Evolutionary conservation across 148 eudicot species (phyloP), one percentile per base, ranked within the genome.

Genomic region (Chenopodium quinoa): DNA sequence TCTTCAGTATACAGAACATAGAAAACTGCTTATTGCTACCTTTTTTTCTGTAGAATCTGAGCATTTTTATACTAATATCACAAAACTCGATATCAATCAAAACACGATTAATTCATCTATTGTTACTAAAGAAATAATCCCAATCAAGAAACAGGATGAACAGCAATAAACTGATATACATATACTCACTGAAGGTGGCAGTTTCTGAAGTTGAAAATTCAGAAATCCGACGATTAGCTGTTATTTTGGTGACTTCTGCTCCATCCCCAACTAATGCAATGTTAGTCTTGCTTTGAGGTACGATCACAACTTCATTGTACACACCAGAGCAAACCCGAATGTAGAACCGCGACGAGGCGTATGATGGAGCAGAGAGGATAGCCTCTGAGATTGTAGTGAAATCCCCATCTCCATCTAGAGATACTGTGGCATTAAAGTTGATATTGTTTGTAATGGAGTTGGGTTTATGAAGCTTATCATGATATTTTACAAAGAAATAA

Each of bases 191-290:
- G 44, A 84, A 81, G 72, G 86, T 84, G 46, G 86, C 83, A 12
- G 84, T 50, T 2, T 84, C 84, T 0, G 84, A 81, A 7, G 86
- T 84, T 1, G 84, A 44, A 32, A 72, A 81, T 22, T 84, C 47
- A 52, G 86, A 81, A 64, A 32, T 63, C 4, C 78, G 83, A 25
- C 81, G 65, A 6, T 32, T 67, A 25, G 81, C 84, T 8, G 81
- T 84, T 52, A 84, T 65, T 58, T 66, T 84, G 12, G 86, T 84
- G 2, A 52, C 75, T 2, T 77, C 70, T 19, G 79, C 81, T 6
- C 86, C 86, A 73, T 84, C 86, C 11, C 86, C 86, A 56, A 84
- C n/a, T 79, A 84, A 66, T 17, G 81, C 84, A 14, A 84, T 25
- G 32, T 84, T 81, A 37, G 76, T 73, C 37, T 84, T 84, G 19